A percentile compares a stretch with the other conserved stretches of the same genome.
These are phyloP conservation scores for Metschnikowia continentalis DNA, from an alignment of 805 yeast genomes.

Conservation along the genomic window DNA sequence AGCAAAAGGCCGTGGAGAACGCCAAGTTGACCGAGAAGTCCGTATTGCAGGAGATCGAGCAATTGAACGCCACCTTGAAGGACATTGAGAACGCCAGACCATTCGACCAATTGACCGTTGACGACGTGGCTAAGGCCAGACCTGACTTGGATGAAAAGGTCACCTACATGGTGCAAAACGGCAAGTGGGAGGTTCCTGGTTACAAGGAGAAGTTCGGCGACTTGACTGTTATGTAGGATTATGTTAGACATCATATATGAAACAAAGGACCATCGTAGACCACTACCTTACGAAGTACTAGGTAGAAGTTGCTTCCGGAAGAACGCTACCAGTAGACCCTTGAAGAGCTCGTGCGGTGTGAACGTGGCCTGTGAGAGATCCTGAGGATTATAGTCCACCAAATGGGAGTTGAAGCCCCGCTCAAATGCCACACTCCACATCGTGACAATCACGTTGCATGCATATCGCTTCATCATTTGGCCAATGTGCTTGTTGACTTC, in stretches of 20 bases:
- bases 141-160: constrained; percentile 98
- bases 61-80: constrained; percentile 80
- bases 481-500: constrained; percentile 13
- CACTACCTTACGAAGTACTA: background rate
- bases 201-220: constrained; percentile 98
- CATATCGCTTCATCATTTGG: constrained; percentile 15
- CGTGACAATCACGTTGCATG: constrained; percentile 28
- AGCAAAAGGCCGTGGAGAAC: constrained; percentile 91
- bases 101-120: constrained; percentile 93
- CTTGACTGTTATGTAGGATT: constrained; percentile 77
- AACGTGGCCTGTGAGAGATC: constrained; percentile 7
- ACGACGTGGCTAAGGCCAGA: constrained; percentile 90
- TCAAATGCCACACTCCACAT: constrained; percentile 29
- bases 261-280: background rate
- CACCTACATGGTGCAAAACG: constrained; percentile 88
- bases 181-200: constrained; percentile 97
- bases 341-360: constrained; percentile 10
- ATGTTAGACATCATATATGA: constrained; percentile 2
- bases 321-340: background rate
- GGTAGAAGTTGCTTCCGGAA: background rate
- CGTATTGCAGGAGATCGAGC: constrained; percentile 80
- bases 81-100: constrained; percentile 98
- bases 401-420: constrained; percentile 22
- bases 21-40: constrained; percentile 90
- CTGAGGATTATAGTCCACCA: background rate